phyloP scores from a whole-genome alignment of 2,329 filamentous ascomycete species.

The Paracorniculantispora psalliotae region DNA sequence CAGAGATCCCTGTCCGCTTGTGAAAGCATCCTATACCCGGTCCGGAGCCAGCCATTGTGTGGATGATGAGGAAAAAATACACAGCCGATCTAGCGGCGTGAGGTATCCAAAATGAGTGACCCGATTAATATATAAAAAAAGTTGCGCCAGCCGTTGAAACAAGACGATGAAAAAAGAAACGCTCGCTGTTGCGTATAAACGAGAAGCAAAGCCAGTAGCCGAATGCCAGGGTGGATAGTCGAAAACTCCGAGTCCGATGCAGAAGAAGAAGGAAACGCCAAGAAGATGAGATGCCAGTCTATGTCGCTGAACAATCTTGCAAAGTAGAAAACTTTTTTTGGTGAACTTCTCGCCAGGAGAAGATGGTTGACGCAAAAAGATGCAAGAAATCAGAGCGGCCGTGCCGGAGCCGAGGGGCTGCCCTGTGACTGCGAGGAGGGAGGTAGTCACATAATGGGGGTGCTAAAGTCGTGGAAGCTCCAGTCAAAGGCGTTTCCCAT shows the following conservation, averaged over 20 bases:
- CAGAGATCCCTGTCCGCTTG: conserved; percentile 42
- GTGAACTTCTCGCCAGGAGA: conserved; percentile 26
- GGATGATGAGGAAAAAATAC: conserved; percentile 32
- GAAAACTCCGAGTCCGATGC: conserved; percentile 40
- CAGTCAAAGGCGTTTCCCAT: conserved; percentile 72
- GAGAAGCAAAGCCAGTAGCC: conserved; percentile 31
- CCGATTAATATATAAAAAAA: conserved; percentile 27
- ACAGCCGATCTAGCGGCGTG: conserved; percentile 47
- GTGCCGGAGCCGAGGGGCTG: conserved; percentile 44
- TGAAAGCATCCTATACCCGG: conserved; percentile 48
- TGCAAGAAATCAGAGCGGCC: conserved; percentile 38
- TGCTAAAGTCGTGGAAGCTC: conserved; percentile 75
- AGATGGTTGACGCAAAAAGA: conserved; percentile 16
- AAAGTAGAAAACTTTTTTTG: conserved; percentile 23
- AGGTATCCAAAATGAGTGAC: conserved; percentile 24
- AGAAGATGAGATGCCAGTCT: conserved; percentile 30
- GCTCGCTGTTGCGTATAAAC: conserved; percentile 36
- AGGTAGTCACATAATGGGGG: conserved; percentile 78
- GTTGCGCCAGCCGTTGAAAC: conserved; percentile 20
- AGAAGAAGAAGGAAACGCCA: conserved; percentile 32
- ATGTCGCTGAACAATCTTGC: conserved; percentile 29
- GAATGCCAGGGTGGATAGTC: conserved; percentile 30
- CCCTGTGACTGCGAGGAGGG: conserved; percentile 31
- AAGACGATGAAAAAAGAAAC: conserved; percentile 20
- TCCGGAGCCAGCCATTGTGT: conserved; percentile 53